phyloP scores from a whole-genome alignment of 805 yeast species.

The Candida berthetii region DNA sequence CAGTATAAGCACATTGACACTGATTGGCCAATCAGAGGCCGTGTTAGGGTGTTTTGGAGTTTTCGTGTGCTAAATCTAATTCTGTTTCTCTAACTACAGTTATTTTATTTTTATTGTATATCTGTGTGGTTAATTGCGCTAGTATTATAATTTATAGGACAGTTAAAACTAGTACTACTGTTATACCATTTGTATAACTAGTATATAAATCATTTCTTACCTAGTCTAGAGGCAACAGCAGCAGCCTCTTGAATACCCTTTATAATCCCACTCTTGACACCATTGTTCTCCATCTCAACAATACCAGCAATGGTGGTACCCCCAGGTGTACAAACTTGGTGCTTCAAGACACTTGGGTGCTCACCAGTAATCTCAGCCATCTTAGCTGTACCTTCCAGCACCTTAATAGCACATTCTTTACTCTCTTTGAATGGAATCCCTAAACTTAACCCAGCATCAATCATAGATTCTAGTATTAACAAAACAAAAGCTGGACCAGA shows the following conservation, averaged over 20 bases:
- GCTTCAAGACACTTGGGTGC: conserved; percentile 85
- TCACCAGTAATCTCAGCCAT: conserved; percentile 79
- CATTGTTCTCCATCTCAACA: conserved; percentile 85
- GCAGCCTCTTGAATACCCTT: conserved; percentile 91
- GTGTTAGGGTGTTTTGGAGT: too few relatives aligned
- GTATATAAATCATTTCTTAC: conserved; percentile 33
- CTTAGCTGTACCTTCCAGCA: conserved; percentile 87
- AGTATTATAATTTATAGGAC: too few relatives aligned
- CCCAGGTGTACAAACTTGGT: conserved; percentile 93
- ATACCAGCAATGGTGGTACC: conserved; percentile 97
- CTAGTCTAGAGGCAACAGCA: conserved; percentile 57
- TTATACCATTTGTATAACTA: too few relatives aligned
- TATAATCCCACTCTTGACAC: conserved; percentile 81
- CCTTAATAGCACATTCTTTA: conserved; percentile 84
- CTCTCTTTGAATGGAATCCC: conserved; percentile 87
- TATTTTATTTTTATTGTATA: too few relatives aligned
- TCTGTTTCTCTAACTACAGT: too few relatives aligned
- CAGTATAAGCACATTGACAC: too few relatives aligned
- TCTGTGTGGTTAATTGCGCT: too few relatives aligned
- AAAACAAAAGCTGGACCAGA: conserved; percentile 95
- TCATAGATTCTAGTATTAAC: conserved; percentile 82
- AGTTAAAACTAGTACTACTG: too few relatives aligned
- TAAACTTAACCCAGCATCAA: conserved; percentile 92
- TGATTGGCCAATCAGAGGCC: too few relatives aligned
- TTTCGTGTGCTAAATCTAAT: too few relatives aligned